Evolutionary conservation across 202 grass and related monocot genomes (phyloP).

Genomic region (Setaria viridis): DNA sequence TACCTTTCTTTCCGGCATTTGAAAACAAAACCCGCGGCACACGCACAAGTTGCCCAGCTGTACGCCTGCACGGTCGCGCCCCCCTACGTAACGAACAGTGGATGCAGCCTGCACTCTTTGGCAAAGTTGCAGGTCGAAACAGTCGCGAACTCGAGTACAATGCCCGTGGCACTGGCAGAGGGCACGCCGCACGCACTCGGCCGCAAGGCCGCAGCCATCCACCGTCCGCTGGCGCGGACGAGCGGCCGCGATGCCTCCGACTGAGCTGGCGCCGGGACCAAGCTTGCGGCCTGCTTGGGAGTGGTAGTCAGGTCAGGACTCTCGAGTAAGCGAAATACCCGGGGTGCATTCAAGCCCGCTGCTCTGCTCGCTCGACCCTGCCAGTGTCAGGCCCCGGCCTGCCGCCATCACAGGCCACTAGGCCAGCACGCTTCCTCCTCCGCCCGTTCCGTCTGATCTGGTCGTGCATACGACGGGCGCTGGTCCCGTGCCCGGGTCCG

Average conservation of each 20-base stretch:
- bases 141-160: slow-evolving; percentile 26
- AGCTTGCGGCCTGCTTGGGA: too few species aligned
- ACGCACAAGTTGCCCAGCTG: too few species aligned
- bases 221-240: background rate
- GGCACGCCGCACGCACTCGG: background rate
- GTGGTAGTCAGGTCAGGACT: background rate
- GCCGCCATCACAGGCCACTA: background rate
- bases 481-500: background rate
- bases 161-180: background rate
- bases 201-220: background rate
- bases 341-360: slow-evolving; percentile 53
- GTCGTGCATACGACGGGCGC: background rate
- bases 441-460: slow-evolving; percentile 15
- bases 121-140: slow-evolving; percentile 9
- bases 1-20: too few species aligned
- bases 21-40: too few species aligned
- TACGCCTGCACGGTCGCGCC: too few species aligned
- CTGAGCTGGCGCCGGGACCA: slow-evolving; percentile 10
- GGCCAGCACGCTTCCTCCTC: background rate
- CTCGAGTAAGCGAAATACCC: slow-evolving; percentile 44
- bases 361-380: background rate
- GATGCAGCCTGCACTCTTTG: background rate
- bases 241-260: background rate
- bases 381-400: background rate
- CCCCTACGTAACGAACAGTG: background rate